phyloP scores from a whole-genome alignment of 108 stramenopile species.

The Nitzschia sp. region DNA sequence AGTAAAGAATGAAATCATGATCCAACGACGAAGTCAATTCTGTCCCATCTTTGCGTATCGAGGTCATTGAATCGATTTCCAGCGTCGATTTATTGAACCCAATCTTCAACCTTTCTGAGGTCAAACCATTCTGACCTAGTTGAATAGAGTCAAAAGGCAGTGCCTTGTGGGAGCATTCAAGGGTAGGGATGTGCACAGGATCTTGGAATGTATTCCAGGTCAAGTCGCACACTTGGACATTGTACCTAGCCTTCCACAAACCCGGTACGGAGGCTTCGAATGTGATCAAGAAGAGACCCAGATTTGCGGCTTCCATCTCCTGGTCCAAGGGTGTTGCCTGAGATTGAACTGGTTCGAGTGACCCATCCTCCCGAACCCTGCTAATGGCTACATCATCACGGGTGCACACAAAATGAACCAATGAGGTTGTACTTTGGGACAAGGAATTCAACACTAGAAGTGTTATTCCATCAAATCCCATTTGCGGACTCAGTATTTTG shows the following conservation, averaged over 20 bases:
- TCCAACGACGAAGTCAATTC: not conserved
- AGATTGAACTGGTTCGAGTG: not conserved
- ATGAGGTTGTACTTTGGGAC: not conserved
- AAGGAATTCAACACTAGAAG: not conserved
- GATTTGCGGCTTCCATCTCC: not conserved
- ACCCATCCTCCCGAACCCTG: not conserved
- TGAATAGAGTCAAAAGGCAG: not conserved
- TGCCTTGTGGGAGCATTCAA: slow-evolving; percentile 2
- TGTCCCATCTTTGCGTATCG: not conserved
- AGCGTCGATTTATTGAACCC: not conserved
- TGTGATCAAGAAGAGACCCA: not conserved
- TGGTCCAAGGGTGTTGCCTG: not conserved
- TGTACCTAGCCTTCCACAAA: not conserved
- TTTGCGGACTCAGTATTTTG: not conserved
- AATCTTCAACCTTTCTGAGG: not conserved
- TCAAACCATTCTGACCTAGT: not conserved
- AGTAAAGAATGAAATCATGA: not conserved
- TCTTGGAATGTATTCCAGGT: slow-evolving; percentile 3
- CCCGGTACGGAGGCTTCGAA: not conserved
- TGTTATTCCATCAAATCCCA: not conserved
- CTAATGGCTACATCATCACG: not conserved
- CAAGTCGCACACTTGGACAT: slow-evolving; percentile 1
- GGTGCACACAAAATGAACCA: slow-evolving; percentile 1
- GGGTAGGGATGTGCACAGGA: not conserved
- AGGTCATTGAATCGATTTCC: not conserved